A percentile compares a stretch with the other conserved stretches of the same genome.
Evolutionary conservation across 2,329 filamentous ascomycete species (phyloP).

Genomic region (Colletotrichum sp.): DNA sequence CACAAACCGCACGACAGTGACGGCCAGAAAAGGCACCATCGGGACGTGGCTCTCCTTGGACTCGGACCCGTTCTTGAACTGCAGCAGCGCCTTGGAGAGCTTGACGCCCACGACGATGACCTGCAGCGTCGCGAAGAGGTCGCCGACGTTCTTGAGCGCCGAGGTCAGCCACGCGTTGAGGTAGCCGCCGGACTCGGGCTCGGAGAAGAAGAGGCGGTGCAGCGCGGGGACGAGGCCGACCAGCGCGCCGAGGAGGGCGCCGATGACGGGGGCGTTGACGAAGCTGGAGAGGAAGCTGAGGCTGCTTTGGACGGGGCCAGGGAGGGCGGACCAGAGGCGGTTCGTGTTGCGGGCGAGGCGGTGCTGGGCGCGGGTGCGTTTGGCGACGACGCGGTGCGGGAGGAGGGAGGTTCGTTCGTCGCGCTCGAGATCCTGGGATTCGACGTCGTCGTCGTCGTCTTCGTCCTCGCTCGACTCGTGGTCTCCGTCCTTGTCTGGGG

Average conservation of each 20-base stretch:
- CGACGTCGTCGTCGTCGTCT: neutral
- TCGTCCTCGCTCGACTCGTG: neutral
- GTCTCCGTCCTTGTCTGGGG: neutral
- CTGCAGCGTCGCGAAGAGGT: slow-evolving; percentile 67
- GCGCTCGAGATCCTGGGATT: slow-evolving; percentile 8
- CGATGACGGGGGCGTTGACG: slow-evolving; percentile 65
- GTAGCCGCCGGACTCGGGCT: slow-evolving; percentile 62
- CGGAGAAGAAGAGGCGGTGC: slow-evolving; percentile 65
- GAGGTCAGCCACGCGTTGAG: slow-evolving; percentile 70
- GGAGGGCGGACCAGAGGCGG: slow-evolving; percentile 7
- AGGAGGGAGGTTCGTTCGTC: slow-evolving; percentile 15
- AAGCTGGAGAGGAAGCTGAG: slow-evolving; percentile 48
- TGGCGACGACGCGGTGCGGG: slow-evolving; percentile 30
- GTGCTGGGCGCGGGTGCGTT: slow-evolving; percentile 22
- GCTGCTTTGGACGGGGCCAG: slow-evolving; percentile 29
- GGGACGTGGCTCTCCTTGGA: slow-evolving; percentile 31
- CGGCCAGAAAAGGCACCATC: slow-evolving; percentile 51
- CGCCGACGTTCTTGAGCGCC: slow-evolving; percentile 64
- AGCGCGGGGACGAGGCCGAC: slow-evolving; percentile 64
- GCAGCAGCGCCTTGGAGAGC: slow-evolving; percentile 55
- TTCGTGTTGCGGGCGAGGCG: neutral
- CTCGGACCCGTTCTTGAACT: slow-evolving; percentile 32
- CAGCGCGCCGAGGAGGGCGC: slow-evolving; percentile 60
- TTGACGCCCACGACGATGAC: slow-evolving; percentile 72
- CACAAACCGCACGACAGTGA: slow-evolving; percentile 61